These are phyloP conservation scores for Ophiostoma australiae DNA, from an alignment of 2,329 filamentous ascomycete genomes.

Conservation along the genomic window DNA sequence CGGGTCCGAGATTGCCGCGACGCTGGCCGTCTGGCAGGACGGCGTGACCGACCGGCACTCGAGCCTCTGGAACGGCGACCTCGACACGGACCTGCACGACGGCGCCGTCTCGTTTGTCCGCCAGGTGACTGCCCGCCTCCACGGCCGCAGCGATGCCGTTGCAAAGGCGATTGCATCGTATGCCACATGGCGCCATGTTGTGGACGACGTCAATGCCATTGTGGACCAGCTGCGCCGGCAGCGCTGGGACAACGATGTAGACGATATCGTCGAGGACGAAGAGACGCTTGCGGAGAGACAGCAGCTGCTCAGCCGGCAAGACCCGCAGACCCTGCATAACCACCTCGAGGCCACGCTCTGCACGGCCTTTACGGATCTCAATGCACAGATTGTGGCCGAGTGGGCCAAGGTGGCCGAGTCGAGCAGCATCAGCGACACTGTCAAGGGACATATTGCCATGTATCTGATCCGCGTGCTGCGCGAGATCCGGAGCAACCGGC, in stretches of 20 bases:
- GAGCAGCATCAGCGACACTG: slow-evolving; percentile 41
- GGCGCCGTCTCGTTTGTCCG: slow-evolving; percentile 66
- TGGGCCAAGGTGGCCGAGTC: slow-evolving; percentile 43
- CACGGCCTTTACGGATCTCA: slow-evolving; percentile 44
- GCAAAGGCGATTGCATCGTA: slow-evolving; percentile 60
- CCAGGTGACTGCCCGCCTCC: slow-evolving; percentile 61
- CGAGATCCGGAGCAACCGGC: slow-evolving; percentile 64
- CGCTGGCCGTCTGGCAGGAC: slow-evolving; percentile 55
- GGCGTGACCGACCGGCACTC: slow-evolving; percentile 40
- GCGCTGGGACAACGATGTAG: slow-evolving; percentile 70
- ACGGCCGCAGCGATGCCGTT: slow-evolving; percentile 67
- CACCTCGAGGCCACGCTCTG: slow-evolving; percentile 35
- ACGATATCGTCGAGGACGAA: slow-evolving; percentile 71
- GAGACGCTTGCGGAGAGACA: slow-evolving; percentile 63
- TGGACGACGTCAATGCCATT: slow-evolving; percentile 60
- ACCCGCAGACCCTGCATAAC: slow-evolving; percentile 37
- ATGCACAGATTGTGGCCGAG: slow-evolving; percentile 49
- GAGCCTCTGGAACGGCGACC: slow-evolving; percentile 27
- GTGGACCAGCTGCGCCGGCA: slow-evolving; percentile 62
- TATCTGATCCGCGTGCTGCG: slow-evolving; percentile 71
- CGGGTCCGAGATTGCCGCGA: slow-evolving; percentile 57
- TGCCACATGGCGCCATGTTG: slow-evolving; percentile 65
- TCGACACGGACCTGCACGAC: slow-evolving; percentile 60
- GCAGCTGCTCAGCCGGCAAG: slow-evolving; percentile 61
- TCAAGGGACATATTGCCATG: slow-evolving; percentile 51